phyloP scores from a whole-genome alignment of 345 rosid genomes.

The Microcos paniculata region DNA sequence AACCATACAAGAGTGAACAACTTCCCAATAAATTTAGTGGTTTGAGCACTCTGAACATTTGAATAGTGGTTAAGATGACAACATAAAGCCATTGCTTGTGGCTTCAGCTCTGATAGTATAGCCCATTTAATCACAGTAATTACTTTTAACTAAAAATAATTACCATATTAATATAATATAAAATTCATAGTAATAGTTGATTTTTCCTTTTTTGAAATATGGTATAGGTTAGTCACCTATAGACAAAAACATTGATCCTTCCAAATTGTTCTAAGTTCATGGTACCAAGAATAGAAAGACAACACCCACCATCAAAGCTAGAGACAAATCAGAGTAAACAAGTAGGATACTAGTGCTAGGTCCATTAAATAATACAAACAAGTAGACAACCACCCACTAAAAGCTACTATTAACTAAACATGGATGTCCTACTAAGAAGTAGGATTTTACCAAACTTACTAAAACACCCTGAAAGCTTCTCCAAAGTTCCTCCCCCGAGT shows the following conservation, averaged over 20 bases:
- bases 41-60: too few species aligned
- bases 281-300: constrained; percentile 12
- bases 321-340: constrained; percentile 9
- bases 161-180: too few species aligned
- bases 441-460: constrained; percentile 15
- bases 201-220: constrained; percentile 15
- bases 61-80: too few species aligned
- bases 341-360: constrained; percentile 4
- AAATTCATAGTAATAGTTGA: too few species aligned
- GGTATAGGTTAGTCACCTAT: neutral
- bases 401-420: constrained; percentile 20
- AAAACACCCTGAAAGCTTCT: constrained; percentile 25
- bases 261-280: constrained; percentile 16
- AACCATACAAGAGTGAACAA: too few species aligned
- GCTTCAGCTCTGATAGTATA: too few species aligned
- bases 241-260: neutral
- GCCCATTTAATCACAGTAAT: too few species aligned
- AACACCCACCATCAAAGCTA: constrained; percentile 1
- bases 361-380: constrained; percentile 15
- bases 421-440: constrained; percentile 12
- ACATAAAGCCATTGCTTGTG: too few species aligned
- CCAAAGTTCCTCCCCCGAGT: constrained; percentile 24
- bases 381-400: constrained; percentile 7
- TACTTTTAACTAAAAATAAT: too few species aligned
- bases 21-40: too few species aligned